A percentile compares a stretch with the other conserved stretches of the same genome.
These are phyloP conservation scores for Oenanthe sinensis DNA, from an alignment of 129 eudicot species.

Conservation along the genomic window DNA sequence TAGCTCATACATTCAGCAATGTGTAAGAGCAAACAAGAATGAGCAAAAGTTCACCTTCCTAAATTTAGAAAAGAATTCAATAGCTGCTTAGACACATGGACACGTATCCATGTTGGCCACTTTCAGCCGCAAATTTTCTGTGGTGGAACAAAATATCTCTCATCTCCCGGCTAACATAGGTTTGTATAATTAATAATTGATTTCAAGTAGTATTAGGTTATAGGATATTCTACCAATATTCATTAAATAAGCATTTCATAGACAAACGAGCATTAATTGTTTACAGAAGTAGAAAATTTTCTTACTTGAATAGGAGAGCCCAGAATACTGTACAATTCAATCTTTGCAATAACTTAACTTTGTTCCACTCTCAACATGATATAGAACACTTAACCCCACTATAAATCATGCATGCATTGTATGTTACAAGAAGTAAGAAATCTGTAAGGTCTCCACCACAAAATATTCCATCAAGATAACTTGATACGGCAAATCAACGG, in stretches of 20 bases:
- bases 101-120: not conserved
- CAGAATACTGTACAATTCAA: constrained; percentile 23
- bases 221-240: constrained; percentile 7
- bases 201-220: not conserved
- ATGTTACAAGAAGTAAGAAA: not conserved
- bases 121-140: not conserved
- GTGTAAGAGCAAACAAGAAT: not conserved
- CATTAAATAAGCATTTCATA: not conserved
- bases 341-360: constrained; percentile 13
- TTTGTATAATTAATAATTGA: not conserved
- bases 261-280: not conserved
- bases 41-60: not conserved
- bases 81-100: not conserved
- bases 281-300: not conserved
- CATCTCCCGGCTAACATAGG: not conserved
- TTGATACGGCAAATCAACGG: not conserved
- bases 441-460: not conserved
- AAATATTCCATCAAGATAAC: not conserved
- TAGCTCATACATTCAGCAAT: not conserved
- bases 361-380: not conserved
- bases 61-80: not conserved
- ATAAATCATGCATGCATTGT: constrained; percentile 4
- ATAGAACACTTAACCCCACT: not conserved
- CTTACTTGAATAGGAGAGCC: constrained; percentile 30
- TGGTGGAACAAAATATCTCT: too few species aligned